Conservation (phyloP, 306 rosid species). For the cucumber (Cucumis sativus) region DNA sequence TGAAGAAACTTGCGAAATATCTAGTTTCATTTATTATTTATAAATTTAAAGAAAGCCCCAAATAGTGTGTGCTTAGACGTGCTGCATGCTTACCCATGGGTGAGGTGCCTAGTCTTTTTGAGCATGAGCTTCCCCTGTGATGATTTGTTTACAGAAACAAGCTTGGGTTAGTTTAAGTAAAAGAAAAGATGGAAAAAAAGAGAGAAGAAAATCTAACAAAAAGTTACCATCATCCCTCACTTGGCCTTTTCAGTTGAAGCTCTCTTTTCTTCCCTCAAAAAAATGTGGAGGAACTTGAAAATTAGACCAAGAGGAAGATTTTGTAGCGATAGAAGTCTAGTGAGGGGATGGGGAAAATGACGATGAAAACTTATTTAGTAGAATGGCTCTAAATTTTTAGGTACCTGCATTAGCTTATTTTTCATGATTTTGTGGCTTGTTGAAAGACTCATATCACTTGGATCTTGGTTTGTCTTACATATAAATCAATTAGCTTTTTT, state of each 20-base stretch:
- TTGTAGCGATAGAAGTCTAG: neutral
- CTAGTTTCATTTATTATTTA: neutral
- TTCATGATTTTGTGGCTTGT: neutral
- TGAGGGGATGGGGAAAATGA: neutral
- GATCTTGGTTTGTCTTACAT: neutral
- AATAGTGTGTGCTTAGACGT: neutral
- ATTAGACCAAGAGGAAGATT: neutral
- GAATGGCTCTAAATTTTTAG: neutral
- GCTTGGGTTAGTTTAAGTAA: neutral
- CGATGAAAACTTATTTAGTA: neutral
- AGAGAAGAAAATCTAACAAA: neutral
- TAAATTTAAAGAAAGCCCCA: neutral
- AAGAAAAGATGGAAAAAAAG: neutral
- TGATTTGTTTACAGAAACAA: neutral
- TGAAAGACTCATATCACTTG: neutral
- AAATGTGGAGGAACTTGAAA: neutral
- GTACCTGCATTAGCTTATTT: neutral
- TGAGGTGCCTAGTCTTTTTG: neutral
- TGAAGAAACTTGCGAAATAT: neutral
- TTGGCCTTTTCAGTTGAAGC: neutral
- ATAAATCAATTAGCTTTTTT: too few relatives aligned
- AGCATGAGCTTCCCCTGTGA: neutral
- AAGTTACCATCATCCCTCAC: neutral
- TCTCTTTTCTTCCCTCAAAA: neutral
- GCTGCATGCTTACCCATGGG: neutral